phyloP scores from a whole-genome alignment of 2,329 filamentous ascomycete species.

The Exophiala lecanii-corni region DNA sequence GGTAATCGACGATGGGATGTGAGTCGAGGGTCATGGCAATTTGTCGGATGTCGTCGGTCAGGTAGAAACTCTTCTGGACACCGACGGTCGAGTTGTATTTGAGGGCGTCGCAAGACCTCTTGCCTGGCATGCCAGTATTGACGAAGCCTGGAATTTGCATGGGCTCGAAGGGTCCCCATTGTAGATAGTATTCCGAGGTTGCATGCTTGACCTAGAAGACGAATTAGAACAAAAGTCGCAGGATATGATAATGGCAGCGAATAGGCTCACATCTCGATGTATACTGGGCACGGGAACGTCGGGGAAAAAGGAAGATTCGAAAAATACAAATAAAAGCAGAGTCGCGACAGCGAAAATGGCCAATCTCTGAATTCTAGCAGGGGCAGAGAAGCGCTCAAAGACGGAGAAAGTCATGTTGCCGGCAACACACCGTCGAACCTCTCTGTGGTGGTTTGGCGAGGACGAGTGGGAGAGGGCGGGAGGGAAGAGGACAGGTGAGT shows the following conservation, averaged over 20 bases:
- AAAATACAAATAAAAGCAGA: constrained; percentile 15
- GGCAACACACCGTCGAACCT: constrained; percentile 1
- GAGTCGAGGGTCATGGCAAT: constrained; percentile 17
- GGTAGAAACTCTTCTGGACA: constrained; percentile 27
- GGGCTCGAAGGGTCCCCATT: constrained; percentile 21
- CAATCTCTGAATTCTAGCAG: constrained; percentile 17
- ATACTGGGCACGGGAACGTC: constrained; percentile 6
- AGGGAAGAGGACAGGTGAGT: neutral
- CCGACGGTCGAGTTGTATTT: constrained; percentile 20
- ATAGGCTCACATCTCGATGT: constrained; percentile 7
- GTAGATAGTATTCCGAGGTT: constrained; percentile 18
- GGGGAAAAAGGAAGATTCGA: constrained; percentile 16
- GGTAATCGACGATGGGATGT: constrained; percentile 22
- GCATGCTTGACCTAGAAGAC: constrained; percentile 12
- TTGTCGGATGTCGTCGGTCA: constrained; percentile 26
- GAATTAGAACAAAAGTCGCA: too few species aligned
- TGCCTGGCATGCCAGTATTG: constrained; percentile 20
- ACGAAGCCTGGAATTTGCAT: constrained; percentile 19
- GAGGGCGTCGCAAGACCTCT: constrained; percentile 20
- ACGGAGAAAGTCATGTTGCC: constrained; percentile 17
- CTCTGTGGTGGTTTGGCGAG: constrained; percentile 1
- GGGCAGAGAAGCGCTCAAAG: constrained; percentile 17
- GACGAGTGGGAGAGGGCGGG: neutral
- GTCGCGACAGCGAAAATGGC: constrained; percentile 14
- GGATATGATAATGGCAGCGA: too few species aligned